phyloP scores from a whole-genome alignment of 1,284 basidiomycete species.

The Rhodotorula sp. region DNA sequence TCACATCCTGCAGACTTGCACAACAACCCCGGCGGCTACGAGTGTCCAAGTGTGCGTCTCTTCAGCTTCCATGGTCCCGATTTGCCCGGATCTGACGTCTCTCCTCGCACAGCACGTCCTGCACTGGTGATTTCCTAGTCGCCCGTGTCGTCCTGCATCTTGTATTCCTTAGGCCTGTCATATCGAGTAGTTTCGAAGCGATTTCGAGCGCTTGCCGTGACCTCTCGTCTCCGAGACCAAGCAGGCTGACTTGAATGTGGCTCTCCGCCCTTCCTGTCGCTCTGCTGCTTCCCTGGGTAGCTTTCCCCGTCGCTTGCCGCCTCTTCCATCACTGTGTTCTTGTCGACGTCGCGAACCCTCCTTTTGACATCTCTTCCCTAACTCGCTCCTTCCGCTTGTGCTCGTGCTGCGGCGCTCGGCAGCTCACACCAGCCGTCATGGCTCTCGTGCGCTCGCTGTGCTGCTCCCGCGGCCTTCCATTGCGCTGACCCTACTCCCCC shows the following conservation, averaged over 20 bases:
- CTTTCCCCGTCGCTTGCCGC: too few species aligned
- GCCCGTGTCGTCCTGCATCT: background rate
- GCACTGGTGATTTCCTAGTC: slow-evolving; percentile 12
- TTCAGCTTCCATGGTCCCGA: background rate
- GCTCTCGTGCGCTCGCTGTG: background rate
- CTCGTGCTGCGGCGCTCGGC: background rate
- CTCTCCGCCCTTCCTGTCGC: too few species aligned
- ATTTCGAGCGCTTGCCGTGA: too few species aligned
- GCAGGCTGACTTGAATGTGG: background rate
- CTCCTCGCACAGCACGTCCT: slow-evolving; percentile 10
- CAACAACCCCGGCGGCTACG: slow-evolving; percentile 62
- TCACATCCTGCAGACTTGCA: slow-evolving; percentile 63
- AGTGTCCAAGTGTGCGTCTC: slow-evolving; percentile 52
- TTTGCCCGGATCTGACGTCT: background rate
- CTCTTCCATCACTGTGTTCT: too few species aligned
- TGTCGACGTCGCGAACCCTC: background rate
- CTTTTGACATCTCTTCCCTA: background rate
- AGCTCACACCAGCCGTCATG: background rate
- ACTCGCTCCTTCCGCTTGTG: background rate
- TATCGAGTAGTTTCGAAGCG: too few species aligned
- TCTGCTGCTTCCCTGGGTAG: too few species aligned
- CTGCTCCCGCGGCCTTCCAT: background rate
- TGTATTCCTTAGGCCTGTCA: background rate
- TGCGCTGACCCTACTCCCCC: background rate
- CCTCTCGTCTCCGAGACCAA: too few species aligned